Evolutionary conservation across 495 filamentous ascomycete genomes (phyloP).

Genomic region (Ramalina intermedia): DNA sequence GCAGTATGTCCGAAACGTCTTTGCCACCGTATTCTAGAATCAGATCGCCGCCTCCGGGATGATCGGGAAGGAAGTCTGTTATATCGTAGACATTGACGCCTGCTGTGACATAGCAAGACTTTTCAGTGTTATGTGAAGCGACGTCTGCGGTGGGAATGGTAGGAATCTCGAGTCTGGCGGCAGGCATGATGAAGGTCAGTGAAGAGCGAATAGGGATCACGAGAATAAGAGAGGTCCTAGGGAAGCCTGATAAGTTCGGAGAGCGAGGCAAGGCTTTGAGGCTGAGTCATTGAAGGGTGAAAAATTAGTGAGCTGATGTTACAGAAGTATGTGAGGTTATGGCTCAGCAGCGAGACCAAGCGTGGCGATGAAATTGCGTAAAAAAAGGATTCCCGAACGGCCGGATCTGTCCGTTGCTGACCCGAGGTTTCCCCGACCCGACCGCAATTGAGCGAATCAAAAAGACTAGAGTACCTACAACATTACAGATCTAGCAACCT

Average conservation of each 20-base stretch:
- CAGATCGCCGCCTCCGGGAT: conserved; percentile 82
- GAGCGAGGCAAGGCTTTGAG: neutral
- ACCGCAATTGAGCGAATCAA: no score
- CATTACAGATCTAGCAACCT: no score
- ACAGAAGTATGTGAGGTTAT: no score
- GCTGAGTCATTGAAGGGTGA: no score
- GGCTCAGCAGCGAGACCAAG: no score
- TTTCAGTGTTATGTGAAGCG: conserved; percentile 57
- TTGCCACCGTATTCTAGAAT: conserved; percentile 83
- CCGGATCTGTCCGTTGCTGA: no score
- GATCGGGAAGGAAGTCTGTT: conserved; percentile 71
- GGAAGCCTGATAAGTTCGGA: neutral
- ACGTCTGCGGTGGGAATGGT: conserved; percentile 68
- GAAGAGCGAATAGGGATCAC: neutral
- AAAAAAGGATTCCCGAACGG: no score
- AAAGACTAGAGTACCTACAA: no score
- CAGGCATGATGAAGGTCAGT: neutral
- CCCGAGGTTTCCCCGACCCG: no score
- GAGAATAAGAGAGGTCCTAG: neutral
- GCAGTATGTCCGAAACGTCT: conserved; percentile 71
- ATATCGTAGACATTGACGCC: conserved; percentile 90
- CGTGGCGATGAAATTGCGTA: no score
- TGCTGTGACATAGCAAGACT: conserved; percentile 88
- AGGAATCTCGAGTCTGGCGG: conserved; percentile 34
- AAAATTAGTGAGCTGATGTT: no score